Evolutionary conservation across 2,329 filamentous ascomycete genomes (phyloP).

Genomic region (Dactylellina cionopaga): DNA sequence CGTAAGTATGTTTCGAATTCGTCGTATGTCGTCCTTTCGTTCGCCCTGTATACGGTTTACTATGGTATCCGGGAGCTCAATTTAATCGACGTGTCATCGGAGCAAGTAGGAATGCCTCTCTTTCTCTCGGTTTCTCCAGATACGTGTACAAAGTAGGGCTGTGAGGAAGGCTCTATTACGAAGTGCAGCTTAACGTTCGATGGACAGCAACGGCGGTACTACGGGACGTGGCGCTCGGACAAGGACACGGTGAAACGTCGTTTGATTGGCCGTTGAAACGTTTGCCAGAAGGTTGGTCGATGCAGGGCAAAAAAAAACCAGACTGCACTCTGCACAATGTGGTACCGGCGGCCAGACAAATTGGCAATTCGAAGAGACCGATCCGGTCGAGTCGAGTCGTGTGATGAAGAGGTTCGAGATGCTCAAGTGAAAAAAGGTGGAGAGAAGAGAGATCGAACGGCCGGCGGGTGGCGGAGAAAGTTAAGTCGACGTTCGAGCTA

Average conservation of each 20-base stretch:
- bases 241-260: slow-evolving; percentile 50
- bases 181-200: slow-evolving; percentile 37
- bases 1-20: neutral
- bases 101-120: slow-evolving; percentile 34
- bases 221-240: slow-evolving; percentile 53
- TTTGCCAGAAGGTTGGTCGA: slow-evolving; percentile 16
- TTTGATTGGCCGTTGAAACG: slow-evolving; percentile 46
- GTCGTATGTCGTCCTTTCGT: slow-evolving; percentile 15
- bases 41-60: slow-evolving; percentile 2
- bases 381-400: slow-evolving; percentile 37
- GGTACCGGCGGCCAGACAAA: slow-evolving; percentile 25
- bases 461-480: slow-evolving; percentile 49
- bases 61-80: slow-evolving; percentile 11
- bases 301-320: slow-evolving; percentile 38
- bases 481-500: slow-evolving; percentile 52
- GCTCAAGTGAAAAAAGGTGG: neutral
- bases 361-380: slow-evolving; percentile 17
- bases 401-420: slow-evolving; percentile 33
- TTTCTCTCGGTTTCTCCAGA: too few species aligned
- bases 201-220: slow-evolving; percentile 45
- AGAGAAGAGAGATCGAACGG: slow-evolving; percentile 14
- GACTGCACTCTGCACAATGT: slow-evolving; percentile 21
- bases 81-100: slow-evolving; percentile 53
- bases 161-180: slow-evolving; percentile 20
- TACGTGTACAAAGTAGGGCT: slow-evolving; percentile 50